Percentiles rank a stretch among this genome's conserved stretches.
phyloP scores from a whole-genome alignment of 2,329 filamentous ascomycete genomes.

The Sclerotinia trifoliorum region DNA sequence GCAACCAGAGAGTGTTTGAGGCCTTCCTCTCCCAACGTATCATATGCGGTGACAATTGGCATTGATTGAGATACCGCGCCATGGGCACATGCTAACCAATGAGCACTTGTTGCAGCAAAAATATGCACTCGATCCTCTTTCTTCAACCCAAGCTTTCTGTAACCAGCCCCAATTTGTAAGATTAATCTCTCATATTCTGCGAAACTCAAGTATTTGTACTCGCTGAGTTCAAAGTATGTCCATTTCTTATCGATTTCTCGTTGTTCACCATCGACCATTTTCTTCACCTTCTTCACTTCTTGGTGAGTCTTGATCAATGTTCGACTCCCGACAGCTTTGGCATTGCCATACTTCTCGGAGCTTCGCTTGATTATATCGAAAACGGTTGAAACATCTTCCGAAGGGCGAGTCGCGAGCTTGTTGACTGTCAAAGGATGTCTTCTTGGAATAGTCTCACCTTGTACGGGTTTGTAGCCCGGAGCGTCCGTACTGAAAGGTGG shows the following conservation, averaged over 20 bases:
- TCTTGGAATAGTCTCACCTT: constrained; percentile 70
- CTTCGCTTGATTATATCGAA: constrained; percentile 66
- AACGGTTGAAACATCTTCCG: constrained; percentile 43
- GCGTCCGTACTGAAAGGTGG: constrained; percentile 62
- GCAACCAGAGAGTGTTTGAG: constrained; percentile 82
- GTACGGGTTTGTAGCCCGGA: constrained; percentile 54
- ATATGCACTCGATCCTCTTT: constrained; percentile 70
- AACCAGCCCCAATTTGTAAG: constrained; percentile 64
- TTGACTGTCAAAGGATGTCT: constrained; percentile 58
- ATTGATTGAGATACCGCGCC: constrained; percentile 74
- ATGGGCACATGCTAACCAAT: constrained; percentile 53
- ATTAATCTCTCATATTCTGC: constrained; percentile 70
- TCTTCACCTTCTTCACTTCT: constrained; percentile 85
- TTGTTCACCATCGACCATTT: constrained; percentile 76
- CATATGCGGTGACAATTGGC: constrained; percentile 90
- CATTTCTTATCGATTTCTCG: constrained; percentile 79
- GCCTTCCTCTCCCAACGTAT: constrained; percentile 81
- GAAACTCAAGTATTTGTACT: constrained; percentile 74
- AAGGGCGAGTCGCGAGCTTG: constrained; percentile 53
- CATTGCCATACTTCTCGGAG: constrained; percentile 61
- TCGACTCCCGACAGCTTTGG: constrained; percentile 65
- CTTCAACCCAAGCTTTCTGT: constrained; percentile 68
- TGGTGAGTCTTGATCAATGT: constrained; percentile 71
- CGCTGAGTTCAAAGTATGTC: constrained; percentile 79
- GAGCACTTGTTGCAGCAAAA: constrained; percentile 65